Evolutionary conservation across 23 red algal genomes (phyloP).

Genomic region (Rhodosorus marinus): DNA sequence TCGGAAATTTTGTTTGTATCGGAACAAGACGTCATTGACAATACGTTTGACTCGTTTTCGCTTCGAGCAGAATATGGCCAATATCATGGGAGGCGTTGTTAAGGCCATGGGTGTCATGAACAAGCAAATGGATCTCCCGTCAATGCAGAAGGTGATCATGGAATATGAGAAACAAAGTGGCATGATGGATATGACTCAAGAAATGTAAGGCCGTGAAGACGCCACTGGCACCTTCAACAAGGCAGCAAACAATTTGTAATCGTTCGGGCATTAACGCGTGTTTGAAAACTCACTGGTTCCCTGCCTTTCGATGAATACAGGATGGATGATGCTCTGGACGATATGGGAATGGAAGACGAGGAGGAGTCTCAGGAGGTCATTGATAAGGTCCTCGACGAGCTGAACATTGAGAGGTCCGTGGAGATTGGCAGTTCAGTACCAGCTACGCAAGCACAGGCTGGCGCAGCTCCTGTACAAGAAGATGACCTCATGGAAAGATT

Average conservation of each 20-base stretch:
- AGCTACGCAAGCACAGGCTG: too few relatives aligned
- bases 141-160: constrained; percentile 67
- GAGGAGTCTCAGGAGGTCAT: constrained; percentile 76
- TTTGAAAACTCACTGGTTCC: too few relatives aligned
- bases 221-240: constrained; percentile 27
- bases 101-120: constrained; percentile 77
- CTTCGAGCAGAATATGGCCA: constrained; percentile 71
- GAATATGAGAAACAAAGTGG: constrained; percentile 86
- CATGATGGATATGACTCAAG: constrained; percentile 91
- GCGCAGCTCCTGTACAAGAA: too few relatives aligned
- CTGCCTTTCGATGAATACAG: constrained; percentile 1
- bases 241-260: too few relatives aligned
- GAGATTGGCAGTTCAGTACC: constrained; percentile 50
- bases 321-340: constrained; percentile 12
- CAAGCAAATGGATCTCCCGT: constrained; percentile 82
- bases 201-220: constrained; percentile 86
- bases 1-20: too few relatives aligned
- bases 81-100: constrained; percentile 69
- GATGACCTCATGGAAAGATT: too few relatives aligned
- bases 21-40: too few relatives aligned
- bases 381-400: constrained; percentile 86
- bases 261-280: too few relatives aligned
- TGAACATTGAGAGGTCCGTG: constrained; percentile 48
- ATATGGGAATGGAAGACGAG: constrained; percentile 62
- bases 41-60: too few relatives aligned